Evolutionary conservation across 2,329 filamentous ascomycete genomes (phyloP), one percentile per base, ranked within the genome.

Genomic region (Diplodia seriata): DNA sequence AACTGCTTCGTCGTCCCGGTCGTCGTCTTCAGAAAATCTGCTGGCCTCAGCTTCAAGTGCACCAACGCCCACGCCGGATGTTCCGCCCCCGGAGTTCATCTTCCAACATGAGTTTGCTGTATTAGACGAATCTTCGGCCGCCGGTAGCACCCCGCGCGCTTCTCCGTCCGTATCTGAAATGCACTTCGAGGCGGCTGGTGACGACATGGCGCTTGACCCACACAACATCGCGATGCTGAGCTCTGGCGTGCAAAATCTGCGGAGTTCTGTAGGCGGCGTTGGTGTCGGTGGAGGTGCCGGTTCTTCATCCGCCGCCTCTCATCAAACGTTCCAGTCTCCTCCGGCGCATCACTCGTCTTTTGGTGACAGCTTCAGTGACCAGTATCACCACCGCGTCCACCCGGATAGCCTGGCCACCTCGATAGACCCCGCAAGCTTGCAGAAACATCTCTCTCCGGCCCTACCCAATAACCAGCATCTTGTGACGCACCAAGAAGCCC

Each of bases 81-180:
- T 11, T 6, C 40, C 40, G 2, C 43, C 43, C 26, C 26, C 47
- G 23, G 43, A 63, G n/a, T 63, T 63, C 47, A 29, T 51, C n/a
- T 63, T 63, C 59, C 59, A 63, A 31, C 59, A 63, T 63, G 59
- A 63, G 12, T 51, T 63, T 63, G 33, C 59, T 38, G 47, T 51
- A 47, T 18, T 47, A 47, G 43, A 51, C 11, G 43, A 51, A 15
- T 63, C 59, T 9, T 38, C 59, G 5, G 8, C 31, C 31, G 54
- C 33, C 51, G 29, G 15, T 18, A 63, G 40, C 29, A 49, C 47
- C 9, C 59, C 43, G 14, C 43, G 59, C 18, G 59, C 59, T 18
- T 63, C 59, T 26, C 36, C 59, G 5, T 63, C 59, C 47, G 59
- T 49, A 11, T 14, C 43, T 51, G 59, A 50, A 20, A 36, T 63